Base-by-base conservation (phyloP, 371 early-diverging fungal species). In the Mucor racemosus region DNA sequence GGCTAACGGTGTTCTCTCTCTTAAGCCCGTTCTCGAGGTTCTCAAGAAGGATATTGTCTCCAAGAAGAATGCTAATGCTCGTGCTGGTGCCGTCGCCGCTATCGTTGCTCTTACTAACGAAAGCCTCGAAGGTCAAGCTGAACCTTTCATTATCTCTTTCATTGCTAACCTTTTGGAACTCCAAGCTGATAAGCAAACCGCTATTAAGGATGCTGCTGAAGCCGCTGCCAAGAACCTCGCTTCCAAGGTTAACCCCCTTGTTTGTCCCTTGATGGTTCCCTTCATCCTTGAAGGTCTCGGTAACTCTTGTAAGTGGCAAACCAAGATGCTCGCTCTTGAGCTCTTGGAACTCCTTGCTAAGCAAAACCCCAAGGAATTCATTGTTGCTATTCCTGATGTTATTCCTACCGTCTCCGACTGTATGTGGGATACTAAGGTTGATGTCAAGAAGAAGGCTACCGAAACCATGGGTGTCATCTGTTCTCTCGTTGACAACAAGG, bases 241-340 rank as follows among this genome's bases (percentile, higher is more conserved):
- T 66, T 71, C 67, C 21, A 77, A 77, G 56, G 71, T 86, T 60
- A 85, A 86, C 10, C 82, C 88, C 10, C 73, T 84, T 62, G 84
- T 89, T 35, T 81, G 86, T 44, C 73, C 76, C 19, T 71, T 80
- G 50, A 66, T 89, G n/a, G 73, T 91, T 17, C 91, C 91, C 15
- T 63, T 77, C 54, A 76, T 91, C 33, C 80, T 83, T 42, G 85
- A 87, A 26, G 82, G 78, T 66, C 82, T 89, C 65, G 78, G 72
- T 62, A 85, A 89, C 75, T 84, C 88, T 50, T 87, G 85, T 66
- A 92, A 92, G 76, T 92, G 92, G 92, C 92, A 91, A 75, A 87
- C 90, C 62, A 88, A 90, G 78, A 84, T 86, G 35, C 89, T 84
- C 35, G 79, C 90, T 44, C 68, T 91, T 61, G 73, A 87, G 33